phyloP scores from a whole-genome alignment of 805 yeast species.

The Cyberlindnera suaveolens region DNA sequence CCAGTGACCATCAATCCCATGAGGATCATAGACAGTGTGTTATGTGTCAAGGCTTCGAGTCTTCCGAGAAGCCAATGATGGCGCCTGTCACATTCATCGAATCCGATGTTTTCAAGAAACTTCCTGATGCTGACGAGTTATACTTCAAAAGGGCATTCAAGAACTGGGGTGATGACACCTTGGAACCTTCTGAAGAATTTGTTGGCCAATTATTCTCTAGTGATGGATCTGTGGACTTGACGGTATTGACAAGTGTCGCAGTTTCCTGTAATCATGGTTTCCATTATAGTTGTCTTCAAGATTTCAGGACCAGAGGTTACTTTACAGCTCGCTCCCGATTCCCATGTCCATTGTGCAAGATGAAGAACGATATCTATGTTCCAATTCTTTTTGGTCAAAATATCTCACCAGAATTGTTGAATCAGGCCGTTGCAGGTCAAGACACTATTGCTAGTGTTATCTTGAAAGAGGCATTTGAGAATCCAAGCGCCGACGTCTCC shows the following conservation, averaged over 20 bases:
- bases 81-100: conserved; percentile 45
- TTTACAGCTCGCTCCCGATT: conserved; percentile 53
- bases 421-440: background rate
- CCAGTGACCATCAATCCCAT: conserved; percentile 18
- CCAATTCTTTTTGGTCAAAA: conserved; percentile 39
- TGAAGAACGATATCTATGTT: conserved; percentile 67
- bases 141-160: conserved; percentile 10
- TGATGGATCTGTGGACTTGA: conserved; percentile 3
- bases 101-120: conserved; percentile 24
- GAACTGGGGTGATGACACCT: conserved; percentile 19
- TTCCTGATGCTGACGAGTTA: conserved; percentile 9
- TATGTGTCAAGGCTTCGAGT: conserved; percentile 50
- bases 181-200: conserved; percentile 20
- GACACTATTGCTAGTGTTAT: background rate
- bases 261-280: conserved; percentile 89
- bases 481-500: background rate
- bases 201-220: conserved; percentile 23
- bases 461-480: background rate
- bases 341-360: conserved; percentile 91
- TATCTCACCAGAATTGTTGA: background rate
- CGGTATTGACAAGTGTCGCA: conserved; percentile 3
- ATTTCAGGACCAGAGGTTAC: conserved; percentile 53
- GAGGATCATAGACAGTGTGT: conserved; percentile 39
- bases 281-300: conserved; percentile 74
- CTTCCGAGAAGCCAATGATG: conserved; percentile 44